A percentile compares a stretch with the other conserved stretches of the same genome.
phyloP scores from a whole-genome alignment of 371 early-diverging fungal species.

The Apophysomyces variabilis region DNA sequence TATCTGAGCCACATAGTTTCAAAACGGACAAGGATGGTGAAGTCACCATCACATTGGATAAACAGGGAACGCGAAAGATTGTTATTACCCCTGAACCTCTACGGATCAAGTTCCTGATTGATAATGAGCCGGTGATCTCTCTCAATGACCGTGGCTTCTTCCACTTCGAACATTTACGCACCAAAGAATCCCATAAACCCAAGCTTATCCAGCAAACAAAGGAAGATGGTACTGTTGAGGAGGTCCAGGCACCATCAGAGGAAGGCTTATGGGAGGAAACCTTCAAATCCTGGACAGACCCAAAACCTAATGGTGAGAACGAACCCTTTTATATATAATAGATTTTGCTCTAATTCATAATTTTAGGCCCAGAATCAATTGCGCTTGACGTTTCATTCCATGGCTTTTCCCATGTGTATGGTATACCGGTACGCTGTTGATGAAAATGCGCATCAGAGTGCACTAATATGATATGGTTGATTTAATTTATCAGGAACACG shows the following conservation, averaged over 20 bases:
- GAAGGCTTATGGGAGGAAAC: slow-evolving; percentile 84
- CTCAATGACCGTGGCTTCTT: slow-evolving; percentile 88
- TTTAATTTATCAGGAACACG: slow-evolving; percentile 70
- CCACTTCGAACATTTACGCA: slow-evolving; percentile 82
- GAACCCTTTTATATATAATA: background rate
- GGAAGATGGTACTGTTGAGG: slow-evolving; percentile 41
- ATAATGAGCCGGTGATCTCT: slow-evolving; percentile 64
- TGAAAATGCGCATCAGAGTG: no score
- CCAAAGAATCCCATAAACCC: slow-evolving; percentile 59
- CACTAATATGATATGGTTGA: no score
- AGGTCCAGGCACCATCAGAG: slow-evolving; percentile 58
- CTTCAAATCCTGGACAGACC: slow-evolving; percentile 86
- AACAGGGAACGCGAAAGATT: slow-evolving; percentile 36
- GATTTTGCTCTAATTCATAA: background rate
- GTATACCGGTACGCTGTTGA: slow-evolving; percentile 70
- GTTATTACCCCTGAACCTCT: slow-evolving; percentile 65
- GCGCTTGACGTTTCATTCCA: slow-evolving; percentile 93
- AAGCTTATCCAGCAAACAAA: slow-evolving; percentile 49
- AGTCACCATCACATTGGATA: slow-evolving; percentile 26
- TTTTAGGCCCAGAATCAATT: slow-evolving; percentile 85
- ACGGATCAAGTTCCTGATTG: slow-evolving; percentile 65
- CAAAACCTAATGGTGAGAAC: slow-evolving; percentile 83
- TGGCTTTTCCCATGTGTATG: slow-evolving; percentile 88
- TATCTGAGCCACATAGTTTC: slow-evolving; percentile 28
- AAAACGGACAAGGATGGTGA: slow-evolving; percentile 14